These are phyloP conservation scores for Perilla frutescens DNA, from an alignment of 257 asterid genomes.

Conservation along the genomic window DNA sequence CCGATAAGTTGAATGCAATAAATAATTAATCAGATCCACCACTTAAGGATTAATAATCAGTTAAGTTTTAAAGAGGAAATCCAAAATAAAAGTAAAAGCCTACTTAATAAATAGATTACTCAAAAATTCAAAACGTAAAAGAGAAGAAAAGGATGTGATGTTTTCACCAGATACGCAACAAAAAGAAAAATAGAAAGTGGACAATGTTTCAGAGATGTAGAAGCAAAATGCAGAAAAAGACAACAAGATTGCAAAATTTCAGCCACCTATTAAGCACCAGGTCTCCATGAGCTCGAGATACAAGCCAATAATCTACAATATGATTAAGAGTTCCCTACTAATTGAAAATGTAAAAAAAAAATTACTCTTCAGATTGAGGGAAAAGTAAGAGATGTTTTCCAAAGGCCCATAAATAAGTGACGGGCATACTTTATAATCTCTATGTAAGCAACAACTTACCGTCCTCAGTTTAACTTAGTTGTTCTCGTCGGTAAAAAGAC, in stretches of 20 bases:
- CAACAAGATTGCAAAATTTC: conserved; percentile 16
- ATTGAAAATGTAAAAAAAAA: not conserved
- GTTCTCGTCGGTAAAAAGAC: not conserved
- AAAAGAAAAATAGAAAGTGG: not conserved
- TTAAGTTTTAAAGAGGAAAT: conserved; percentile 10
- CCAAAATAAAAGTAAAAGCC: not conserved
- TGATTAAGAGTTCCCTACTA: conserved; percentile 10
- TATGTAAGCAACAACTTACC: not conserved
- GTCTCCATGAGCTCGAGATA: not conserved
- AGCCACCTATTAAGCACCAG: conserved; percentile 10
- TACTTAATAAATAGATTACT: not conserved
- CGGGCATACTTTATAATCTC: not conserved
- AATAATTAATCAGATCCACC: not conserved
- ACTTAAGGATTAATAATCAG: conserved; percentile 5
- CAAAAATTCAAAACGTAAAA: not conserved
- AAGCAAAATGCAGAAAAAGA: conserved; percentile 3
- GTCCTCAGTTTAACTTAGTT: conserved; percentile 15
- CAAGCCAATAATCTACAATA: not conserved
- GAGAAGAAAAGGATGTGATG: not conserved
- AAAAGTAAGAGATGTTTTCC: conserved; percentile 8
- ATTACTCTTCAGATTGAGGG: not conserved
- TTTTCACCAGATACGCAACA: not conserved
- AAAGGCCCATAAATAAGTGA: not conserved
- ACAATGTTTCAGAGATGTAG: not conserved
- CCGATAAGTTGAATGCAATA: not conserved